Evolutionary conservation across 1,139 yeast genomes (phyloP).

Genomic region (Magnusiomyces ingens): DNA sequence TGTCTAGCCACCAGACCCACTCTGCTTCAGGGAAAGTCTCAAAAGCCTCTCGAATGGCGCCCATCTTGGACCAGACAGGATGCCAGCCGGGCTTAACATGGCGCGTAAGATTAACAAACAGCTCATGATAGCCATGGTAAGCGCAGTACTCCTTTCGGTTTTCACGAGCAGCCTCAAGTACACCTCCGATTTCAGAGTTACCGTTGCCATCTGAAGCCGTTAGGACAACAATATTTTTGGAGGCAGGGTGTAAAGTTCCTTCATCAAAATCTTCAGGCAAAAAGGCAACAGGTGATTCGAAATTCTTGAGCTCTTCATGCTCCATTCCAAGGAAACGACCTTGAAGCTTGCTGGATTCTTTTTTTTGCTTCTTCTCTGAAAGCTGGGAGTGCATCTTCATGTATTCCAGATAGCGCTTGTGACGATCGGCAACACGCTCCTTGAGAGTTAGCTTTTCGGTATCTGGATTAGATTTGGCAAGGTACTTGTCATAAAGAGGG

Average conservation of each 20-base stretch:
- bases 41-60: conserved; percentile 29
- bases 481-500: background rate
- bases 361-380: conserved; percentile 4
- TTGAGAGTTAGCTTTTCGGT: conserved; percentile 4
- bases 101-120: conserved; percentile 26
- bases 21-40: conserved; percentile 28
- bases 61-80: conserved; percentile 30
- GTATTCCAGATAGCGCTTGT: conserved; percentile 10
- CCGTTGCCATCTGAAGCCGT: conserved; percentile 31
- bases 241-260: conserved; percentile 22
- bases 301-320: conserved; percentile 9
- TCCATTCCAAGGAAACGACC: conserved; percentile 10
- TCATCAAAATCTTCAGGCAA: conserved; percentile 10
- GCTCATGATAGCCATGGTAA: conserved; percentile 29
- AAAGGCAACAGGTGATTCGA: conserved; percentile 7
- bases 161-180: conserved; percentile 24
- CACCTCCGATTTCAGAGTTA: conserved; percentile 22
- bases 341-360: conserved; percentile 10
- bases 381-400: conserved; percentile 9
- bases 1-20: conserved; percentile 35
- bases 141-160: conserved; percentile 32
- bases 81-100: conserved; percentile 15
- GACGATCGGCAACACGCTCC: conserved; percentile 9
- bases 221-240: conserved; percentile 26
- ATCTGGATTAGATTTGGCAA: conserved; percentile 7